Percentiles rank a stretch among this genome's conserved stretches.
Evolutionary conservation across 2,329 filamentous ascomycete species (phyloP).

Genomic region (Ceratocystis eucalypticola): DNA sequence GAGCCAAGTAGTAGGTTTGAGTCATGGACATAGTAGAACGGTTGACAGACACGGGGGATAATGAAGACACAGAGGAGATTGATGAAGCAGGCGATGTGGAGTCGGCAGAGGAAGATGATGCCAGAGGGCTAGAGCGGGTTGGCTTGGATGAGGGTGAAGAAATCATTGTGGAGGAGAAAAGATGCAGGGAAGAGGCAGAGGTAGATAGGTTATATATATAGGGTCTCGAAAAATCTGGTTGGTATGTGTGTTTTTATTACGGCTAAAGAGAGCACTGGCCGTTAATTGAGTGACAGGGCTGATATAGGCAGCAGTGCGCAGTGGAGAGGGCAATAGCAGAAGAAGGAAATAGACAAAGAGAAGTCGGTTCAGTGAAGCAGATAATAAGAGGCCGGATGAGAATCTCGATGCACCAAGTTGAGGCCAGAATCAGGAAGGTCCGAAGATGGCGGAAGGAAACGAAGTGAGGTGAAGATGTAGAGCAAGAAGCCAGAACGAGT

Average conservation of each 20-base stretch:
- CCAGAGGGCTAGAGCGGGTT: slow-evolving; percentile 10
- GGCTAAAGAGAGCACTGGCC: slow-evolving; percentile 1
- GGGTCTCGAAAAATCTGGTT: background rate
- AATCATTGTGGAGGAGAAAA: slow-evolving; percentile 14
- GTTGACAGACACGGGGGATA: slow-evolving; percentile 32
- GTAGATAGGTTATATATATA: background rate
- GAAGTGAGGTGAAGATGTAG: background rate
- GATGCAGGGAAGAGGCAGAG: background rate
- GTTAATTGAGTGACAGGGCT: slow-evolving; percentile 3
- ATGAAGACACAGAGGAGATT: slow-evolving; percentile 29
- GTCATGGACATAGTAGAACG: slow-evolving; percentile 88
- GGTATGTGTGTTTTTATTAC: slow-evolving; percentile 2
- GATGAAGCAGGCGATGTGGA: slow-evolving; percentile 25
- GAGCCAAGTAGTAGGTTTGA: slow-evolving; percentile 95
- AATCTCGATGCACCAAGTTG: background rate
- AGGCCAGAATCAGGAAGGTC: background rate
- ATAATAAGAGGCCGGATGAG: background rate
- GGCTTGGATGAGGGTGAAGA: background rate
- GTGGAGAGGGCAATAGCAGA: background rate
- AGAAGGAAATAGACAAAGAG: background rate
- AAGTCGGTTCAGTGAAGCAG: background rate
- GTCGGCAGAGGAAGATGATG: slow-evolving; percentile 21
- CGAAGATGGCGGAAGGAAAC: background rate
- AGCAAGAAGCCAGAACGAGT: background rate
- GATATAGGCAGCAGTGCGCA: slow-evolving; percentile 4